Base-by-base conservation (phyloP, 768 basidiomycete species). In the Fistulinella prunicolor region DNA sequence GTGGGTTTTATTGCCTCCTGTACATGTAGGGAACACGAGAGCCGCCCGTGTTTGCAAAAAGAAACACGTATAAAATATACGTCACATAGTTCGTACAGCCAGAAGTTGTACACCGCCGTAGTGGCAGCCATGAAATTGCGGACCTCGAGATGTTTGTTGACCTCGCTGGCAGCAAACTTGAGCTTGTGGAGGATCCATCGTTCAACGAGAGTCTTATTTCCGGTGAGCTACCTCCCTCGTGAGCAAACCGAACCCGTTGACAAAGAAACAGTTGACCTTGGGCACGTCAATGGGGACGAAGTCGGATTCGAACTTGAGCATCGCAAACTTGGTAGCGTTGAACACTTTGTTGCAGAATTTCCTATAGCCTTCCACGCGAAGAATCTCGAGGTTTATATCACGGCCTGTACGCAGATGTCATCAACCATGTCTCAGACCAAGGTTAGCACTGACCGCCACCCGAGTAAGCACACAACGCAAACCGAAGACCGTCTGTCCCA, bases 301-400 rank as follows among this genome's bases (percentile, higher is more conserved):
- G 35, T 75, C 68, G 34, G 82, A 82, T 47, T 93, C 94, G 26
- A 99, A 75, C 72, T 95, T 95, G 67, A 97, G 82, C 88, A 98
- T 93, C n/a, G 94, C 95, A 59, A 99, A 98, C 69, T 94, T 94
- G 40, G 94, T 97, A 1, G 96, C 96, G 63, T 99, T 99, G 79
- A 95, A 98, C 22, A 98, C 83, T 75, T 98, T 98, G 75, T 99
- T 99, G 75, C 96, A 98, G 76, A 99, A 99, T 70, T 98, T 98
- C 69, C 96, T 84, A 69, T 98, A 98, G 2, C 94, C 96, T 70
- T 98, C 94, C 26, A 98, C 93, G 44, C 94, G 85, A 53, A 92
- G 70, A 57, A 99, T 94, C 64, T 98, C 94, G 51, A 99, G 74
- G 66, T 97, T 96, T 73, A 99, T 95, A 69, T 98, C 95, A 38